Base-by-base conservation (phyloP, 1,284 basidiomycete genomes). In the Neolentinus lepideus region DNA sequence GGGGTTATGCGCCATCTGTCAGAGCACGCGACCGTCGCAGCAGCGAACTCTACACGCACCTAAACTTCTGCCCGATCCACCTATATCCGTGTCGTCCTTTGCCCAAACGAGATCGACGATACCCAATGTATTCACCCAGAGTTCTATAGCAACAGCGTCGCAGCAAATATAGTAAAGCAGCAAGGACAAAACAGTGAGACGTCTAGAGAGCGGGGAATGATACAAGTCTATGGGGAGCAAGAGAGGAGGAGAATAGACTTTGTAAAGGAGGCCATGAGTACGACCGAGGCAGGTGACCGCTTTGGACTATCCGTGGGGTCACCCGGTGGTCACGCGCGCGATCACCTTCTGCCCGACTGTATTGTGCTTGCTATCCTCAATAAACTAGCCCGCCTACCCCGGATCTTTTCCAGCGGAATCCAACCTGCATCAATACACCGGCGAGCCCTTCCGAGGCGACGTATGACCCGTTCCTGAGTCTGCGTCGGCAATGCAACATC, bases 141-240 rank as follows among this genome's bases (percentile, higher is more conserved):
- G 38, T 43, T 43, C 38, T 43, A 43, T 43, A 43, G 38, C 38
- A 43, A 43, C n/a, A 43, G 12, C n/a, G 38, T 21, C 38, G 38
- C 38, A n/a, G 38, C 3, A 43, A 43, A 43, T n/a, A 43, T 43
- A 9, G 38, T 16, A 43, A n/a, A 43, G 12, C 29, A 31, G 29
- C 29, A 31, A 31, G 29, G 29, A 31, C 29, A 43, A 43, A 43
- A 43, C 16, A 43, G 38, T 16, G 19, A 43, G 38, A 43, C 38
- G 38, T 43, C 38, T 43, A 43, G 6, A n/a, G 16, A 6, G 38
- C 38, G 38, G 16, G n/a, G 9, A 29, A 46, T 19, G 12, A 12
- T 38, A 46, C 16, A 36, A 55, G 54, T 55, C 54, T 55, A 55
- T 55, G 54, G 47, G 47, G 54, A 55, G 29, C 2, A 35, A 55